phyloP scores from a whole-genome alignment of 306 rosid genomes.

The Styphnolobium japonicum region DNA sequence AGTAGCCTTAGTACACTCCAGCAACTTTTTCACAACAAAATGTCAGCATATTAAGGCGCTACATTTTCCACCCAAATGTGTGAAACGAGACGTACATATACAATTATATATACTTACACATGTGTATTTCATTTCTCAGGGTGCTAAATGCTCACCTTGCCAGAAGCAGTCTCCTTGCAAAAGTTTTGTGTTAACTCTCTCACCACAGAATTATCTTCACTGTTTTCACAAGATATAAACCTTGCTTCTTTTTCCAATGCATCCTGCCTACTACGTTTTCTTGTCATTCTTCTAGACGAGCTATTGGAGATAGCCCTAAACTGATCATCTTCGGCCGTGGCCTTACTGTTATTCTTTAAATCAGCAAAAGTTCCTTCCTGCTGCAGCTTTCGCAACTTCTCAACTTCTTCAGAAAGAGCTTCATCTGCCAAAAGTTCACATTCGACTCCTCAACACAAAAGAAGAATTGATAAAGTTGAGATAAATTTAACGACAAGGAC shows the following conservation, averaged over 20 bases:
- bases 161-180: conserved; percentile 34
- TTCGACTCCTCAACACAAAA: conserved; percentile 24
- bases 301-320: conserved; percentile 13
- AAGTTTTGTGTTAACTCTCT: conserved; percentile 34
- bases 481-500: background rate
- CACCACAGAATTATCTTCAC: conserved; percentile 33
- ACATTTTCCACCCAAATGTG: conserved; percentile 13
- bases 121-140: background rate
- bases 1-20: conserved; percentile 34
- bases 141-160: conserved; percentile 30
- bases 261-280: conserved; percentile 48
- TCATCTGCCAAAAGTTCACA: conserved; percentile 53
- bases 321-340: conserved; percentile 27
- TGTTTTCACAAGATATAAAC: conserved; percentile 27
- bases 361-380: conserved; percentile 38
- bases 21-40: conserved; percentile 38
- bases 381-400: conserved; percentile 45
- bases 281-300: conserved; percentile 41
- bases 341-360: conserved; percentile 27
- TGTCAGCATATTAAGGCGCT: conserved; percentile 24
- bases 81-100: background rate
- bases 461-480: conserved; percentile 9
- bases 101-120: background rate
- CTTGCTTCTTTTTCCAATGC: conserved; percentile 32
- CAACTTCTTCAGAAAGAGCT: conserved; percentile 65